phyloP scores from a whole-genome alignment of 768 basidiomycete genomes.

The Hericium alpestre region DNA sequence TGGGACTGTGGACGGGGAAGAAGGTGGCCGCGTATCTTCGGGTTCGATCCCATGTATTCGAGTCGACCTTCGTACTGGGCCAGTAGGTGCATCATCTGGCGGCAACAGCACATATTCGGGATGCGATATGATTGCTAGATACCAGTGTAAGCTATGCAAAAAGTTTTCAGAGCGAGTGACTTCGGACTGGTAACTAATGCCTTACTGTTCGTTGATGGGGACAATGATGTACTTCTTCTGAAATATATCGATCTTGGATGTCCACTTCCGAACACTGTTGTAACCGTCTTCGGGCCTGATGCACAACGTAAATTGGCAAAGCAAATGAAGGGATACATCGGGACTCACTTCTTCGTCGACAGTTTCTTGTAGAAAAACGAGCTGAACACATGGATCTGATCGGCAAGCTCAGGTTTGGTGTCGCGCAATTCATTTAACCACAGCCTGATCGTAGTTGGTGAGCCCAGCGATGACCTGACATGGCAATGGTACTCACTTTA shows the following conservation, averaged over 20 bases:
- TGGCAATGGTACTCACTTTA: slow-evolving; percentile 52
- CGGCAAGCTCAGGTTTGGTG: slow-evolving; percentile 48
- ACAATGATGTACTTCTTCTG: slow-evolving; percentile 86
- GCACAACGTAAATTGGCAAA: not conserved
- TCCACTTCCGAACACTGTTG: slow-evolving; percentile 88
- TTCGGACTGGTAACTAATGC: not conserved
- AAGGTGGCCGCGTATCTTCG: not conserved
- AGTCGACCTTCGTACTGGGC: slow-evolving; percentile 6
- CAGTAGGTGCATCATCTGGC: slow-evolving; percentile 13
- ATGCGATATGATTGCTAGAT: slow-evolving; percentile 85
- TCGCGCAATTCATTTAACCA: slow-evolving; percentile 55
- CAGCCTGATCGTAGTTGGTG: slow-evolving; percentile 32
- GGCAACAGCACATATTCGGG: slow-evolving; percentile 54
- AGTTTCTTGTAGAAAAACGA: slow-evolving; percentile 98
- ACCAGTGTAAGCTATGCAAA: slow-evolving; percentile 79
- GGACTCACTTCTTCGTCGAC: slow-evolving; percentile 49
- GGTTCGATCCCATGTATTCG: slow-evolving; percentile 1
- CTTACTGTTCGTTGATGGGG: slow-evolving; percentile 94
- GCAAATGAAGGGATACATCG: not conserved
- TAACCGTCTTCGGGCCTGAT: slow-evolving; percentile 55
- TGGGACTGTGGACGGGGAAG: not conserved
- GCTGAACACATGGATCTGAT: slow-evolving; percentile 83
- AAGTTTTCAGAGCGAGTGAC: not conserved
- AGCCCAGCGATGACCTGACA: not conserved
- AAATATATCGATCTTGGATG: slow-evolving; percentile 79